Evolutionary conservation across 306 rosid species (phyloP).

Genomic region (Lathyrus sativus): DNA sequence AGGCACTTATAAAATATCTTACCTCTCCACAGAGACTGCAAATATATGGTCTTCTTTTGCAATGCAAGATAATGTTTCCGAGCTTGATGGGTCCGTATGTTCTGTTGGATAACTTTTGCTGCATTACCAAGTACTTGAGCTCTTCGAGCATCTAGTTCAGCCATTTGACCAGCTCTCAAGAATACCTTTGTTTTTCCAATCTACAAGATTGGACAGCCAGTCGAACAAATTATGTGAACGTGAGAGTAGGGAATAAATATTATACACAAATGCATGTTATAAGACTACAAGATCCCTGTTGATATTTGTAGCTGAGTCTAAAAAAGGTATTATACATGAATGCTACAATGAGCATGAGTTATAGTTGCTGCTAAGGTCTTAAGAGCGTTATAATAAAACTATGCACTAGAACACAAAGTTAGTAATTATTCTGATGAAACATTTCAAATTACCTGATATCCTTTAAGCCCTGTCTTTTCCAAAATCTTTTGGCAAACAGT

Average conservation of each 20-base stretch:
- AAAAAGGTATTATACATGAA: constrained; percentile 30
- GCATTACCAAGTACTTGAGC: constrained; percentile 78
- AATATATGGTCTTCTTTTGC: constrained; percentile 61
- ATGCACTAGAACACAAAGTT: constrained; percentile 14
- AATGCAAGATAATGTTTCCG: constrained; percentile 76
- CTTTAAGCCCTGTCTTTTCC: constrained; percentile 87
- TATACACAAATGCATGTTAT: constrained; percentile 23
- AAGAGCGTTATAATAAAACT: constrained; percentile 7
- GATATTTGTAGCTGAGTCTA: constrained; percentile 20
- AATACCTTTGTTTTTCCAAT: constrained; percentile 95
- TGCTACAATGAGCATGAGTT: constrained; percentile 35
- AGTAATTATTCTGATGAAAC: constrained; percentile 32
- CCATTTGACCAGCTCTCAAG: constrained; percentile 99
- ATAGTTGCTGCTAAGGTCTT: constrained; percentile 20
- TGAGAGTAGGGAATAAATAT: constrained; percentile 31
- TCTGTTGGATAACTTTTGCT: constrained; percentile 82
- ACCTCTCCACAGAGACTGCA: constrained; percentile 96
- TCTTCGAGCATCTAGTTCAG: constrained; percentile 89
- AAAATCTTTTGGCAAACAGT: constrained; percentile 73
- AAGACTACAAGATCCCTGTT: constrained; percentile 25
- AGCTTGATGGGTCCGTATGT: constrained; percentile 80
- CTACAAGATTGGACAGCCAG: constrained; percentile 55
- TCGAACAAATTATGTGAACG: constrained; percentile 37
- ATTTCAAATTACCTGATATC: constrained; percentile 77
- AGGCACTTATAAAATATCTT: constrained; percentile 37